Evolutionary conservation across 495 filamentous ascomycete species (phyloP).

Genomic region (Entonaema liquescens): DNA sequence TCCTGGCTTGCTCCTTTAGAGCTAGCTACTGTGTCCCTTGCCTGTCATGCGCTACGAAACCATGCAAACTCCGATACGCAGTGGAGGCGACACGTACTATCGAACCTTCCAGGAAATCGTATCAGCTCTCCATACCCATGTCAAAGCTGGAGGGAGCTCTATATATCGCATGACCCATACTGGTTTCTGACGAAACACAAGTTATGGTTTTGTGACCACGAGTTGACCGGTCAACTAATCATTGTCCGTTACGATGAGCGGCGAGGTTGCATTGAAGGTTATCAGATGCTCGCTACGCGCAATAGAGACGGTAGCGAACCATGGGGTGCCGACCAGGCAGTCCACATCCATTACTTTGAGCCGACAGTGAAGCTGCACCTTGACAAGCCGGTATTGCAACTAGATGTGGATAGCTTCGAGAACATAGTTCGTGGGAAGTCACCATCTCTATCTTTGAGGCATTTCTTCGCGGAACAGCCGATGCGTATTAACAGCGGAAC

Average conservation of each 20-base stretch:
- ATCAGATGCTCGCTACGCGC: slow-evolving; percentile 74
- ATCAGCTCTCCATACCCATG: slow-evolving; percentile 66
- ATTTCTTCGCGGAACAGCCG: slow-evolving; percentile 58
- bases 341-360: slow-evolving; percentile 77
- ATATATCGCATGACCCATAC: slow-evolving; percentile 74
- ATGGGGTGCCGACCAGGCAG: slow-evolving; percentile 72
- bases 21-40: slow-evolving; percentile 61
- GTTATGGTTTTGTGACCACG: slow-evolving; percentile 84
- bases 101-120: slow-evolving; percentile 64
- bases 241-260: slow-evolving; percentile 76
- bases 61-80: slow-evolving; percentile 64
- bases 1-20: slow-evolving; percentile 67
- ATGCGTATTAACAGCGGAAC: slow-evolving; percentile 56
- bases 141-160: slow-evolving; percentile 71
- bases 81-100: slow-evolving; percentile 71
- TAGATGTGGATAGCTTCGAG: slow-evolving; percentile 53
- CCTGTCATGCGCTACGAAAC: slow-evolving; percentile 62
- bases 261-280: slow-evolving; percentile 79
- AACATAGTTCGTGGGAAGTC: slow-evolving; percentile 36
- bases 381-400: slow-evolving; percentile 73
- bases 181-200: slow-evolving; percentile 85
- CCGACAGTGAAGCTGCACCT: slow-evolving; percentile 74
- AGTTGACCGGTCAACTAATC: slow-evolving; percentile 74
- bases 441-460: slow-evolving; percentile 35
- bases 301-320: slow-evolving; percentile 58